These are phyloP conservation scores for Pyrenochaeta sp. DNA, from an alignment of 2,329 filamentous ascomycete genomes.

Conservation along the genomic window DNA sequence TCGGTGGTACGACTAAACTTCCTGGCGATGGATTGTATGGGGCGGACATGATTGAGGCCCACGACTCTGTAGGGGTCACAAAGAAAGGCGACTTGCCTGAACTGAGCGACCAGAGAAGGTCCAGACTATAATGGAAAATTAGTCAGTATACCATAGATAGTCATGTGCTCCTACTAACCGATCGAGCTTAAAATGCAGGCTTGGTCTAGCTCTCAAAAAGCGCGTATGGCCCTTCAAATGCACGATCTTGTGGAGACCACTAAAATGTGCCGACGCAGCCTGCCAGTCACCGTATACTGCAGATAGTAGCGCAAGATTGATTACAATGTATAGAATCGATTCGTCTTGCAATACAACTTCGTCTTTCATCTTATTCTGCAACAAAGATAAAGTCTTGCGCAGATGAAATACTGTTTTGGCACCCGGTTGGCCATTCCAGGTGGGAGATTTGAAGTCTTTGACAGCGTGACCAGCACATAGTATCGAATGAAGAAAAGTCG, in stretches of 20 bases:
- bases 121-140: constrained; percentile 11
- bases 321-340: constrained; percentile 16
- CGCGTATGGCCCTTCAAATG: constrained; percentile 13
- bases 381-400: constrained; percentile 10
- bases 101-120: constrained; percentile 19
- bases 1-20: constrained; percentile 3
- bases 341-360: constrained; percentile 13
- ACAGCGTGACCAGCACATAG: constrained; percentile 14
- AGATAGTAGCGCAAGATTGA: constrained; percentile 17
- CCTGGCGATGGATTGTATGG: not conserved
- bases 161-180: constrained; percentile 10
- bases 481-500: constrained; percentile 16
- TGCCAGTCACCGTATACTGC: constrained; percentile 17
- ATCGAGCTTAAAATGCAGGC: constrained; percentile 25
- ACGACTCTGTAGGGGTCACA: constrained; percentile 4
- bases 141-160: not conserved
- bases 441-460: constrained; percentile 11
- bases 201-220: constrained; percentile 11
- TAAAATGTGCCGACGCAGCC: constrained; percentile 18
- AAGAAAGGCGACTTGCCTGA: constrained; percentile 18
- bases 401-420: constrained; percentile 16
- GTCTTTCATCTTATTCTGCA: constrained; percentile 10
- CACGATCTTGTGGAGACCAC: constrained; percentile 16
- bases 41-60: constrained; percentile 5
- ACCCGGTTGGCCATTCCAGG: constrained; percentile 9